phyloP scores from a whole-genome alignment of 768 basidiomycete genomes.

The Antrodiella citrinella region DNA sequence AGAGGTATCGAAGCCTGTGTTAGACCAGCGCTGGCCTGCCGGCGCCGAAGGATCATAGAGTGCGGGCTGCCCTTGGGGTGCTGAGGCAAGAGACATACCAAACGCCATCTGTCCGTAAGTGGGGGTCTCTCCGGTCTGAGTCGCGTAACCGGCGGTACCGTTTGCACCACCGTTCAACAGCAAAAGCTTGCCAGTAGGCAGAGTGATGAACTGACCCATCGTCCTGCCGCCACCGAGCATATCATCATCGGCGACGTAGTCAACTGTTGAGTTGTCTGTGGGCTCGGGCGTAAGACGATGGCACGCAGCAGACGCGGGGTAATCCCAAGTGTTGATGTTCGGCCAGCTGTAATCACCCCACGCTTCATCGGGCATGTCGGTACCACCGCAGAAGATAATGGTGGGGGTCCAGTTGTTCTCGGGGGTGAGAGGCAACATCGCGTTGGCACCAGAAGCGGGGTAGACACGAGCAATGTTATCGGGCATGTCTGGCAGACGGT shows the following conservation, averaged over 20 bases:
- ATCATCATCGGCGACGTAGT: conserved; percentile 65
- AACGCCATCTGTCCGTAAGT: conserved; percentile 51
- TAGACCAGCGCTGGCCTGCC: conserved; percentile 68
- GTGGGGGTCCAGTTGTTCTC: conserved; percentile 84
- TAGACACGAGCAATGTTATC: conserved; percentile 71
- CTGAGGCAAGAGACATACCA: conserved; percentile 69
- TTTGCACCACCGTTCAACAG: conserved; percentile 77
- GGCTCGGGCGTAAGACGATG: conserved; percentile 86
- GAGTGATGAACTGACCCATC: conserved; percentile 88
- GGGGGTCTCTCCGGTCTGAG: conserved; percentile 26
- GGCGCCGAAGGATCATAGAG: conserved; percentile 76
- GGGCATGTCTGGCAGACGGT: conserved; percentile 65
- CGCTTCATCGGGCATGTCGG: conserved; percentile 58
- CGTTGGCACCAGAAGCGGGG: conserved; percentile 81
- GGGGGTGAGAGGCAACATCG: conserved; percentile 87
- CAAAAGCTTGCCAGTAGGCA: conserved; percentile 69
- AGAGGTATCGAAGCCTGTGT: conserved; percentile 51
- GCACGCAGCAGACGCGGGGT: conserved; percentile 64
- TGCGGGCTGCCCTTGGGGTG: conserved; percentile 70
- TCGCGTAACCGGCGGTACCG: conserved; percentile 84
- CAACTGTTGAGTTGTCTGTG: conserved; percentile 47
- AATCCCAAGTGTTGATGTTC: conserved; percentile 62
- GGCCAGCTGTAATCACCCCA: conserved; percentile 78
- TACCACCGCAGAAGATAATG: conserved; percentile 86
- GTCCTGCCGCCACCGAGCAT: conserved; percentile 65